phyloP scores from a whole-genome alignment of 2,329 filamentous ascomycete species.

The Apiospora arundinis region DNA sequence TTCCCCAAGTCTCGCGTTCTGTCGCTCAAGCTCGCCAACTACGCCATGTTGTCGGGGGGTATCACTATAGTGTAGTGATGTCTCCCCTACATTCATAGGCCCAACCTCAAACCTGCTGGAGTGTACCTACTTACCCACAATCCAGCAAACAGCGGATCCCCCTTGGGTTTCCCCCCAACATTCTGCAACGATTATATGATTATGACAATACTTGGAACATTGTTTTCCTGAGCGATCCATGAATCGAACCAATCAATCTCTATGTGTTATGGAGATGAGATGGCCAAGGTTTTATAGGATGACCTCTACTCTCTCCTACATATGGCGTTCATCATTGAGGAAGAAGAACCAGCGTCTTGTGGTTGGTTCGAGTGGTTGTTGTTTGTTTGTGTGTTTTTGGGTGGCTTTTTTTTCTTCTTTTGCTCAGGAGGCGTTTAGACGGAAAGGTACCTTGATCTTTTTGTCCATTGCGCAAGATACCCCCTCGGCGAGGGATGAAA shows the following conservation, averaged over 20 bases:
- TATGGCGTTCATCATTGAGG: constrained; percentile 6
- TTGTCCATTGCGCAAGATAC: constrained; percentile 19
- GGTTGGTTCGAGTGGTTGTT: no score
- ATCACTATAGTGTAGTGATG: constrained; percentile 40
- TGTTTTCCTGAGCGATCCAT: constrained; percentile 5
- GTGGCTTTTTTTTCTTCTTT: background rate
- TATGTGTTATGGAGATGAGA: background rate
- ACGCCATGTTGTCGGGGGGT: constrained; percentile 54
- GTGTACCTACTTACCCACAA: background rate
- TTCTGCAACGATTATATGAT: constrained; percentile 22
- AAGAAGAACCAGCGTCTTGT: background rate
- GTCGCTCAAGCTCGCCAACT: constrained; percentile 64
- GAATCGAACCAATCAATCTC: background rate
- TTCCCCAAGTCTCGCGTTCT: constrained; percentile 58
- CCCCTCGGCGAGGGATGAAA: constrained; percentile 7
- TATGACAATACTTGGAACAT: constrained; percentile 21
- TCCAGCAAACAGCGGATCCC: background rate
- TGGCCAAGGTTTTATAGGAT: background rate
- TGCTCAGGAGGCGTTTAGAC: constrained; percentile 13
- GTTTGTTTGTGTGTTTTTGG: background rate
- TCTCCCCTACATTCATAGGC: background rate
- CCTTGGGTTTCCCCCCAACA: constrained; percentile 13
- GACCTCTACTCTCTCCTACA: background rate
- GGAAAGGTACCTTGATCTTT: constrained; percentile 11
- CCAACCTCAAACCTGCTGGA: background rate